phyloP scores from a whole-genome alignment of 345 rosid genomes.

The Eucalyptus virginea region DNA sequence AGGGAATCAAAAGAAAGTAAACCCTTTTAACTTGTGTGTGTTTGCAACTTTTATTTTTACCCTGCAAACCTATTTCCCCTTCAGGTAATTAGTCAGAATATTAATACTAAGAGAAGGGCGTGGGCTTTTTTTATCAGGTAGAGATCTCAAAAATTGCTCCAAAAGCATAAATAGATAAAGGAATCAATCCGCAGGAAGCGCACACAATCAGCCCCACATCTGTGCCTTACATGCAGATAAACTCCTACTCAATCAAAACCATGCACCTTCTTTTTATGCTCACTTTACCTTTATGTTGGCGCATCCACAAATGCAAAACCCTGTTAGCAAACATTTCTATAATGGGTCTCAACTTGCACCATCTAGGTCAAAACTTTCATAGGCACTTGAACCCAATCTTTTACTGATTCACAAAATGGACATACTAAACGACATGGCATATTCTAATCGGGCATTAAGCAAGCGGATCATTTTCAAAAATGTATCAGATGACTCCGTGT shows the following conservation, averaged over 20 bases:
- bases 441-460: not conserved
- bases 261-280: not conserved
- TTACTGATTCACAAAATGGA: not conserved
- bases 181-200: not conserved
- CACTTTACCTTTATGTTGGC: not conserved
- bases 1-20: not conserved
- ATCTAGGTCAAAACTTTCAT: not conserved
- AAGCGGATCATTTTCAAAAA: not conserved
- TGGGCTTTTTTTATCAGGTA: not conserved
- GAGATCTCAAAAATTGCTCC: not conserved
- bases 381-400: not conserved
- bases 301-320: not conserved
- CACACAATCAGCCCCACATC: not conserved
- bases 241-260: not conserved
- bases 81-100: not conserved
- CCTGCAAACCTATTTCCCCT: not conserved
- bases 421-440: not conserved
- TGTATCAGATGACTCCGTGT: not conserved
- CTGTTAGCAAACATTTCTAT: not conserved
- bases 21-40: not conserved
- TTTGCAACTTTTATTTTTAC: not conserved
- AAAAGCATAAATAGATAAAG: not conserved
- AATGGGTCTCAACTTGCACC: not conserved
- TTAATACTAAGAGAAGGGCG: not conserved
- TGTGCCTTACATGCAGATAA: not conserved